Base-by-base conservation (phyloP, 2,329 filamentous ascomycete species). In the Epichloe bromicola region DNA sequence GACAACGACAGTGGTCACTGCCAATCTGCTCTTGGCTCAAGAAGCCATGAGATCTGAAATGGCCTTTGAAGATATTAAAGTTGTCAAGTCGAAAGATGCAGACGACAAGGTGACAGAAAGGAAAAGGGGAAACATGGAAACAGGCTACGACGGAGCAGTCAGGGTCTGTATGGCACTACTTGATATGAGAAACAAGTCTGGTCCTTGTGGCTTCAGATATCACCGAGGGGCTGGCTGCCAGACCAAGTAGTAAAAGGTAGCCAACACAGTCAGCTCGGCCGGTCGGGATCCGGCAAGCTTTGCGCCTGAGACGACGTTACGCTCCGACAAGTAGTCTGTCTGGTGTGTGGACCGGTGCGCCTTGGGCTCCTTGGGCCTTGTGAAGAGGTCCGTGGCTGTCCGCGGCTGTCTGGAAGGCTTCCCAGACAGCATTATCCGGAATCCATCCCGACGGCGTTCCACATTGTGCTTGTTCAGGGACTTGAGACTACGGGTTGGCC, bases 281-380 rank as follows among this genome's bases (percentile, higher is more conserved):
- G 40, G 47, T 40, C 34, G 23, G 50, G 12, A 39, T 30, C 12
- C 23, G 17, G n/a, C 36, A n/a, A 36, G 10, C 26, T 42, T 37
- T 33, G 17, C 39, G 30, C 34, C 36, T 39, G 39, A 20, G 43
- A 39, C 37, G n/a, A 30, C 30, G 37, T 33, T 20, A 15, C 23
- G 33, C 23, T 50, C 48, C 33, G 48, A 50, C 38, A 37, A 14
- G 43, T 50, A 47, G 48, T 40, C 44, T 44, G 48, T 50, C 43
- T 49, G 44, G 33, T 50, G 26, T 38, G 14, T 50, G 12, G 43
- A 20, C 33, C 36, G 30, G 23, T 5, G 42, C n/a, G 42, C 30
- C n/a, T 30, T 10, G 26, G 7, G 26, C 26, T 2, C 23, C 7
- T 30, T 30, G 26, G 8, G 10, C 30, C 17, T 50, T 38, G 30